Evolutionary conservation across 1,284 basidiomycete genomes (phyloP), one percentile per base, ranked within the genome.

Genomic region (Leccinum fallax): DNA sequence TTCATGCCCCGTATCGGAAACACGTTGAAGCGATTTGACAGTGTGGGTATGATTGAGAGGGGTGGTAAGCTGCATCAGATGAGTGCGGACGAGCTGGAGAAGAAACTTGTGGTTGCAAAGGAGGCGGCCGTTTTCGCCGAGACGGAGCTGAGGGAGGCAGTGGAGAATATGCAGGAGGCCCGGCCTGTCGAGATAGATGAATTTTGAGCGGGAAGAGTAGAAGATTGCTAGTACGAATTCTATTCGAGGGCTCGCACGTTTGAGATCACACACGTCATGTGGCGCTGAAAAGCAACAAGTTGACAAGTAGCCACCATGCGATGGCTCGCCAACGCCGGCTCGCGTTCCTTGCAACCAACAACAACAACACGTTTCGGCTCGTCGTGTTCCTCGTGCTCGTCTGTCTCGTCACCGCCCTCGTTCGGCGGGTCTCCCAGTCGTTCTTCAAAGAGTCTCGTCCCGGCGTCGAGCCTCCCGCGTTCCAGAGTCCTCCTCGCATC

Each of bases 61-160:
- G 74, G 78, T 61, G 83, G 80, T 3, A 72, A 69, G 32, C 58
- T 77, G 63, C 76, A 83, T 56, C 65, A 76, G n/a, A 89, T 93
- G 88, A 82, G 78, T 15, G 81, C 80, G 16, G 84, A 89, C 49
- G 91, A 93, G 75, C 75, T 93, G 66, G 88, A 92, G 77, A 83
- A 86, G 76, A 90, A 87, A 72, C 75, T 92, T 46, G 76, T 72
- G 32, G 84, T 87, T 56, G 88, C 89, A 5, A 88, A 85, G 74
- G 87, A 89, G 73, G 87, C 84, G 21, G 85, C 86, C 26, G 80
- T 82, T 64, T 87, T 86, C 74, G 88, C 86, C 1, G 90, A 92
- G 77, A 82, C 84, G 34, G 88, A 91, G 75, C 76, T 93, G 60
- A 83, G 83, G 66, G 88, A 91, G 75, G 76, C 83, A 19, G 90